Evolutionary conservation across 1,284 basidiomycete species (phyloP).

Genomic region (Sporisorium graminicola): DNA sequence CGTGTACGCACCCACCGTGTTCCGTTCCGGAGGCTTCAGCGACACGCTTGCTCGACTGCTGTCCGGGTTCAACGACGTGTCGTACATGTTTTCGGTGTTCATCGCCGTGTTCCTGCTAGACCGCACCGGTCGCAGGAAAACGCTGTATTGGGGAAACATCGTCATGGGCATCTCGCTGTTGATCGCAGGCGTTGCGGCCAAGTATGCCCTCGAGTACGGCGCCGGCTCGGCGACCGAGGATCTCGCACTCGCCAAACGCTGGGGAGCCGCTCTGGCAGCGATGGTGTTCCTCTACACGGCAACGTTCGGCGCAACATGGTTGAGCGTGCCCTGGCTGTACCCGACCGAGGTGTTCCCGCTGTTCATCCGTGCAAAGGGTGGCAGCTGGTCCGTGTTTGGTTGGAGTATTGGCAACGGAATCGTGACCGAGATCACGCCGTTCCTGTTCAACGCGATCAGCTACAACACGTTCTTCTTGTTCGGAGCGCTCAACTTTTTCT

Average conservation of each 20-base stretch:
- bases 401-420: slow-evolving; percentile 35
- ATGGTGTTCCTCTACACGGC: slow-evolving; percentile 45
- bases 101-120: slow-evolving; percentile 29
- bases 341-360: slow-evolving; percentile 38
- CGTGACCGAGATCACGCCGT: slow-evolving; percentile 41
- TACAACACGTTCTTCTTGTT: slow-evolving; percentile 43
- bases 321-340: slow-evolving; percentile 28
- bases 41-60: slow-evolving; percentile 27
- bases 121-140: slow-evolving; percentile 21
- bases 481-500: slow-evolving; percentile 41
- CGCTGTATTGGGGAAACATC: slow-evolving; percentile 30
- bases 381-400: slow-evolving; percentile 32
- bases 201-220: slow-evolving; percentile 32
- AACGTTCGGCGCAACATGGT: slow-evolving; percentile 21
- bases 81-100: slow-evolving; percentile 38
- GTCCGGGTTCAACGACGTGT: slow-evolving; percentile 36
- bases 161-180: slow-evolving; percentile 28
- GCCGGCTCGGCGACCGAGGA: slow-evolving; percentile 15
- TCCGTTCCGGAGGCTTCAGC: slow-evolving; percentile 33
- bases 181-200: slow-evolving; percentile 35
- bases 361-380: slow-evolving; percentile 35
- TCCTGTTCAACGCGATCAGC: slow-evolving; percentile 38
- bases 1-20: slow-evolving; percentile 35
- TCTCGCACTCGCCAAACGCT: slow-evolving; percentile 22
- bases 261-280: slow-evolving; percentile 34